Evolutionary conservation across 179 eudicot species (phyloP).

Genomic region (Pouteria campechiana): DNA sequence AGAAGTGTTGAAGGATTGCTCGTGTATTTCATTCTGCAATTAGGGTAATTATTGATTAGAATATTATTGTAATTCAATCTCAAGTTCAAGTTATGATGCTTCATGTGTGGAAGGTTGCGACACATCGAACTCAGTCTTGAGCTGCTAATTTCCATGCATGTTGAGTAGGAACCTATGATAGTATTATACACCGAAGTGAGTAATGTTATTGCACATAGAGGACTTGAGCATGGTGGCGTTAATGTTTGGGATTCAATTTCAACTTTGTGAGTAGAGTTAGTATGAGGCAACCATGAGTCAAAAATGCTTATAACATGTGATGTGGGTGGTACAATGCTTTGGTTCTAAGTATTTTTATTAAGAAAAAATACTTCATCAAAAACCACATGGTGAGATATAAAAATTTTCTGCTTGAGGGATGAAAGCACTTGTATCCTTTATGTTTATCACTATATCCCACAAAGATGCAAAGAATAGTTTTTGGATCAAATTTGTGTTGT

Average conservation of each 20-base stretch:
- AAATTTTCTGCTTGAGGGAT: neutral
- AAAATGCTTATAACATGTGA: neutral
- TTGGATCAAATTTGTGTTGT: neutral
- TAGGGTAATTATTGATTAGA: neutral
- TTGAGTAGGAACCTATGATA: too few relatives aligned
- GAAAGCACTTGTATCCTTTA: conserved; percentile 6
- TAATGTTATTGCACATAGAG: neutral
- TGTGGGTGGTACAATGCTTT: neutral
- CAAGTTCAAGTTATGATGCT: neutral
- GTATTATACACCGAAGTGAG: too few relatives aligned
- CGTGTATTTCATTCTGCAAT: neutral
- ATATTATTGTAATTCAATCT: neutral
- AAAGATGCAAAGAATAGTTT: conserved; percentile 1
- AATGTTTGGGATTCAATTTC: neutral
- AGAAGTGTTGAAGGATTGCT: neutral
- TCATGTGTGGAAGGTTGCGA: neutral
- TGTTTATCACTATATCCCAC: conserved; percentile 1
- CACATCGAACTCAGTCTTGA: too few relatives aligned
- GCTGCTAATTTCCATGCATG: too few relatives aligned
- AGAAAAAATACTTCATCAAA: neutral
- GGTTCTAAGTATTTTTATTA: neutral
- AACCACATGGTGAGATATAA: conserved; percentile 6
- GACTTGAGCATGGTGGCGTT: neutral
- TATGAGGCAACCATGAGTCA: neutral
- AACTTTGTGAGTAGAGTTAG: neutral